Conservation (phyloP, 805 yeast species). For the Lipomyces mesembrius region DNA sequence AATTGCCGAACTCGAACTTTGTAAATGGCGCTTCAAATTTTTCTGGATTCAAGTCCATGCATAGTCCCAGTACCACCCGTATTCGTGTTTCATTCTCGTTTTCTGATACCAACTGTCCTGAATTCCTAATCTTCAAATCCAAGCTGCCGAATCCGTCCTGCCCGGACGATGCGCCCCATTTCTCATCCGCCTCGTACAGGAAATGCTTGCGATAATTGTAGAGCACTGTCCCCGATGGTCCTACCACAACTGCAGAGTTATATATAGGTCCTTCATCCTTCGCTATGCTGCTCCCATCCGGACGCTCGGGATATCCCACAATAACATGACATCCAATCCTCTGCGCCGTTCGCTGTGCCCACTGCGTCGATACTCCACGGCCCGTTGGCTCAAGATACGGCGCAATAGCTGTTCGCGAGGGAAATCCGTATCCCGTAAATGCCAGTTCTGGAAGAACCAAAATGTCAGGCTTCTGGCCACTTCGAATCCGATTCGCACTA, state of each 20-base stretch:
- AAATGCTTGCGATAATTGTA: constrained; percentile 77
- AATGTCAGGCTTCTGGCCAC: constrained; percentile 52
- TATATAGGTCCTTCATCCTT: constrained; percentile 49
- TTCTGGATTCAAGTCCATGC: constrained; percentile 93
- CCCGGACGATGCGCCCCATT: constrained; percentile 78
- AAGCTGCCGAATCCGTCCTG: constrained; percentile 63
- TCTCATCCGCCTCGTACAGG: constrained; percentile 76
- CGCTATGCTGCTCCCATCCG: constrained; percentile 13
- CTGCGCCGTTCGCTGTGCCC: constrained; percentile 55
- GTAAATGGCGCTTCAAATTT: constrained; percentile 79
- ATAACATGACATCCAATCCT: constrained; percentile 45
- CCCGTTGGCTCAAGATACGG: constrained; percentile 61
- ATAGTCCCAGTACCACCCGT: constrained; percentile 73
- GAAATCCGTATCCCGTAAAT: constrained; percentile 71
- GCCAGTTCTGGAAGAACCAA: constrained; percentile 83
- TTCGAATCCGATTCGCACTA: neutral
- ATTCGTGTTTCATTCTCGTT: constrained; percentile 37
- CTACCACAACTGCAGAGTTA: constrained; percentile 72
- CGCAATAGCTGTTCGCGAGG: constrained; percentile 51
- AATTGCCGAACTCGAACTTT: constrained; percentile 68
- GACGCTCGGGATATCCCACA: constrained; percentile 78
- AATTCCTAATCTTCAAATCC: constrained; percentile 42
- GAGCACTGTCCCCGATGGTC: constrained; percentile 61
- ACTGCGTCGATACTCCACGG: constrained; percentile 55
- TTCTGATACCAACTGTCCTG: neutral